phyloP scores from a whole-genome alignment of 1,139 yeast species.

The Hyphopichia khmerensis region DNA sequence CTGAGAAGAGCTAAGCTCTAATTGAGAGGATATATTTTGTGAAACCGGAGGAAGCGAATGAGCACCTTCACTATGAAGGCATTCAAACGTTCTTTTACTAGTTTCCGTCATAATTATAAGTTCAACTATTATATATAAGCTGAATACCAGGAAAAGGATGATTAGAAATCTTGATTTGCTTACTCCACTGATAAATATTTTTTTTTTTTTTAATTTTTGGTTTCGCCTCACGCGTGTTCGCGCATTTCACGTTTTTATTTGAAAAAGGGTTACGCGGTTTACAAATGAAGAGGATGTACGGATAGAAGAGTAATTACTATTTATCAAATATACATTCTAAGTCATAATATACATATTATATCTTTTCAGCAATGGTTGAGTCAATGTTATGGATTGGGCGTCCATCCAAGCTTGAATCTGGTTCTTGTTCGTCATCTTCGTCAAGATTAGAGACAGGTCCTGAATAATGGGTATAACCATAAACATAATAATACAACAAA shows the following conservation, averaged over 20 bases:
- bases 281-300: no score
- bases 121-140: background rate
- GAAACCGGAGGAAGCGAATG: constrained; percentile 47
- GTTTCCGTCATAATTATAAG: constrained; percentile 1
- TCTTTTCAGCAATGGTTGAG: constrained; percentile 6
- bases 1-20: constrained; percentile 28
- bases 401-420: constrained; percentile 5
- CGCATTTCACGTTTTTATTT: no score
- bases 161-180: background rate
- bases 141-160: background rate
- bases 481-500: constrained; percentile 24
- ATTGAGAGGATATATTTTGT: constrained; percentile 23
- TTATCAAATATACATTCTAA: no score
- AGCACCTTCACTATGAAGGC: constrained; percentile 25
- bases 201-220: background rate
- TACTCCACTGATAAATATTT: background rate
- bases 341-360: no score
- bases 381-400: constrained; percentile 7
- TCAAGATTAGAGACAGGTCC: constrained; percentile 41
- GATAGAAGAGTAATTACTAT: no score
- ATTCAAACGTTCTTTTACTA: constrained; percentile 5
- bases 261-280: no score
- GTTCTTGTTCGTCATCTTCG: constrained; percentile 8
- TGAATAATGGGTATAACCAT: constrained; percentile 27
- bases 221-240: no score